Evolutionary conservation across 106 monocot genomes (phyloP), one percentile per base, ranked within the genome.

Genomic region (Acanthochlamys bracteata): DNA sequence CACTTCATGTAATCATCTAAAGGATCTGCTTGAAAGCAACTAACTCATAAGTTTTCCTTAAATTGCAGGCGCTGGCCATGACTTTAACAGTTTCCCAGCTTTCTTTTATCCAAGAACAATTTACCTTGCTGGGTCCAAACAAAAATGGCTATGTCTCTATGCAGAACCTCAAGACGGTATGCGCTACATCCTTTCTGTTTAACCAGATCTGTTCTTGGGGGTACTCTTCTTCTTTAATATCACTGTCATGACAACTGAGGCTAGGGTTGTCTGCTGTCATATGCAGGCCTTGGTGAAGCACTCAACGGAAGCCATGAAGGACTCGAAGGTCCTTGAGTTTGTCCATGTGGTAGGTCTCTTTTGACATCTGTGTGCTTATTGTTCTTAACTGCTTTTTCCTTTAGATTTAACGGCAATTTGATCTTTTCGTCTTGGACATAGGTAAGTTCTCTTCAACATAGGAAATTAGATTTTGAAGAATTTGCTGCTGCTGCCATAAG

Each of bases 401-500:
- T 10, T 55, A 10, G 16, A 55, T 55, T 15, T 1, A 55, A 20
- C 4, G n/a, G 22, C 10, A 55, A 55, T 55, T 20, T 19, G 10
- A 15, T 20, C 2, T 63, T 61, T 43, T 26, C 24, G 20, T 3
- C 59, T 16, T 67, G 19, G 19, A 42, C 61, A 39, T 25, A 99
- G 98, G 81, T 99, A 57, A 81, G 92, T 63, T 86, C 92, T 65
- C 80, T 99, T 77, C 88, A 83, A 54, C 85, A 92, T 51, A 82
- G 81, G 70, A 99, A 89, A 59, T 47, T 99, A 57, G 92, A 99
- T 64, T 99, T 99, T 15, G 88, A 99, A 68, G 98, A 99, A 75
- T 99, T 99, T 71, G 88, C 83, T 56, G 88, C 85, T 55, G 88
- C 98, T 9, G 80, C 88, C 0, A 79, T 73, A 26, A 92, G 88